Base-by-base conservation (phyloP, 345 rosid genomes). In the Moricandia moricandioides region DNA sequence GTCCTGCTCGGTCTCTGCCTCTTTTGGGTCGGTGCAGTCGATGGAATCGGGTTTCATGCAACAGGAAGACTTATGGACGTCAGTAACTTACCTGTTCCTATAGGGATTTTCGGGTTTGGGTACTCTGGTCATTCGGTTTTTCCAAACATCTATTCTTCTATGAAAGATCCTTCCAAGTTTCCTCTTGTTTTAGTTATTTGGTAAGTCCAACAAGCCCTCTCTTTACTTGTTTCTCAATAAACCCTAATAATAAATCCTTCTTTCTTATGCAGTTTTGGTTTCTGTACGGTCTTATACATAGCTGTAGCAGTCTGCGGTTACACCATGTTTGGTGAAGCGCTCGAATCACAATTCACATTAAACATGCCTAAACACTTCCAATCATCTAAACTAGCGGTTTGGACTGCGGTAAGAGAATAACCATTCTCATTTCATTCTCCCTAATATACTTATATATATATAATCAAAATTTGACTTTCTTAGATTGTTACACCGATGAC, bases 31-130 rank as follows among this genome's bases (percentile, higher is more conserved):
- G 92, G 96, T 24, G 80, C 77, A 12, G 86, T 83, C 8, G 86
- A 93, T 70, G 72, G 81, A 24, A 75, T 91, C 1, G 92, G 97
- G 47, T 87, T 89, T 83, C 97, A 91, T 60, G 69, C 82, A 16
- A 54, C 72, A n/a, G 94, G 97, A 68, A 76, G 77, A 26, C 77
- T 72, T 24, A 49, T 91, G 7, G 82, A 91, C 77, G 60, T 88
- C 1, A 34, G 80, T 55, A 86, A 83, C 69, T 63, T 93, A 18
- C 86, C 98, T 37, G 83, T 91, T 56, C 51, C 97, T 11, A 29
- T 91, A 61, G 98, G 97, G 6, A 89, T 93, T 17, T 89, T 78
- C n/a, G 84, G 96, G 14, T 93, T 85, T 62, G 85, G 92, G 80
- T 93, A 68, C 49, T 76, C 93, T 0, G 93, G 97, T 40, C 98